These are phyloP conservation scores for Stagonosporopsis tanaceti DNA, from an alignment of 2,329 filamentous ascomycete species.

Conservation along the genomic window DNA sequence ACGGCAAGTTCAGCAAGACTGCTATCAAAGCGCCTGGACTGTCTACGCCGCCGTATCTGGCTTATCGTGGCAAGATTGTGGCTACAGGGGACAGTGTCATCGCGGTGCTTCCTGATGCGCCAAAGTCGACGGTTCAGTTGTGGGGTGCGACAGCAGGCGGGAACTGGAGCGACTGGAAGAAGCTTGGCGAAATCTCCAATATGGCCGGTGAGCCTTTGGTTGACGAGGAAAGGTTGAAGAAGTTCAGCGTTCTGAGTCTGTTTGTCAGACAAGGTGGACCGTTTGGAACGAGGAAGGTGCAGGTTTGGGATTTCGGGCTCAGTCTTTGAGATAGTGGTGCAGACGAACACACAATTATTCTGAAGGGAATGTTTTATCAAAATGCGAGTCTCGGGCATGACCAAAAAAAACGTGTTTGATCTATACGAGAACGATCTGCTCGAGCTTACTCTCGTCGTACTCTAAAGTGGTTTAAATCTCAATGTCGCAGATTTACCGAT, in stretches of 20 bases:
- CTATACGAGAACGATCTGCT: not conserved
- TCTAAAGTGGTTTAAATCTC: no score
- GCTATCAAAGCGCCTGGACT: constrained; percentile 40
- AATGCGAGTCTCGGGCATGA: no score
- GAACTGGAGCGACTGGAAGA: constrained; percentile 42
- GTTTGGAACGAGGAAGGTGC: constrained; percentile 43
- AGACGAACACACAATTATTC: no score
- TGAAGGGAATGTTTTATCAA: no score
- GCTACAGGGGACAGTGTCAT: constrained; percentile 38
- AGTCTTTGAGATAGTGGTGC: constrained; percentile 14
- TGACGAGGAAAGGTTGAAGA: constrained; percentile 40
- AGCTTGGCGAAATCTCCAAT: constrained; percentile 40
- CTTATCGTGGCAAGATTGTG: constrained; percentile 44
- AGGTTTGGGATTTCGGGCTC: constrained; percentile 47
- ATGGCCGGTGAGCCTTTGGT: constrained; percentile 44
- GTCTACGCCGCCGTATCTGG: constrained; percentile 42
- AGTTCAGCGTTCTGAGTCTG: constrained; percentile 39
- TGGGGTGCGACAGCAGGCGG: constrained; percentile 41
- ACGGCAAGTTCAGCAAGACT: constrained; percentile 42
- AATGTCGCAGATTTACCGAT: no score
- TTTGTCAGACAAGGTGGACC: constrained; percentile 47
- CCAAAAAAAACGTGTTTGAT: not conserved
- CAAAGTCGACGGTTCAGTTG: constrained; percentile 38
- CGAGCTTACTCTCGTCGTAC: no score
- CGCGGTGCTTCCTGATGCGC: constrained; percentile 42